Conservation (phyloP, 805 yeast genomes). For the Ogataea angusta region DNA sequence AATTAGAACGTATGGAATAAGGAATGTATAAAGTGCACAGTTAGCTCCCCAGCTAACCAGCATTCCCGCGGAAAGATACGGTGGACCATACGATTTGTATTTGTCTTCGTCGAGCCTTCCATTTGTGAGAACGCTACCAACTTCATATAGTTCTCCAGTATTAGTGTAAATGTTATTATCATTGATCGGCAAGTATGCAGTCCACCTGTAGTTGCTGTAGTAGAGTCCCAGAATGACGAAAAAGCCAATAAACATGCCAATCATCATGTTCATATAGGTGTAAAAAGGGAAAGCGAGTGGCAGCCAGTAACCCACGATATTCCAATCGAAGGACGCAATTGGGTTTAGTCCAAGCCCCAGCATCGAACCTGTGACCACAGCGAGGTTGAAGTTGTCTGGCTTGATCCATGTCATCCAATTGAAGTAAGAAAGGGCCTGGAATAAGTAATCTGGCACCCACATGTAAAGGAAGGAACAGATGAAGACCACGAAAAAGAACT, state of each 20-base stretch:
- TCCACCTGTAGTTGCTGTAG: constrained; percentile 52
- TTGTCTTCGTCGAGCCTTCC: constrained; percentile 43
- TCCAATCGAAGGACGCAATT: constrained; percentile 63
- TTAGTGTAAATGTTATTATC: constrained; percentile 50
- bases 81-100: constrained; percentile 60
- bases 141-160: constrained; percentile 48
- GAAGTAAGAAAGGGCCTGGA: constrained; percentile 56
- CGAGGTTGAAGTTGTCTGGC: constrained; percentile 57
- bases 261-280: constrained; percentile 41
- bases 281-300: constrained; percentile 63
- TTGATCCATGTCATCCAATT: constrained; percentile 66
- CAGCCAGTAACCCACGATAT: constrained; percentile 52
- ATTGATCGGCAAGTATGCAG: constrained; percentile 52
- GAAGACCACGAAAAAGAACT: constrained; percentile 45
- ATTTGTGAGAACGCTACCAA: constrained; percentile 42
- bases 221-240: constrained; percentile 52
- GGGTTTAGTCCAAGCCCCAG: constrained; percentile 67
- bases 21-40: constrained; percentile 60
- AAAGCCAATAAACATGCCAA: constrained; percentile 53
- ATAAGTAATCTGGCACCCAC: constrained; percentile 61
- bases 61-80: constrained; percentile 56
- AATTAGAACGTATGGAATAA: constrained; percentile 1
- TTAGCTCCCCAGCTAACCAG: constrained; percentile 58
- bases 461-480: constrained; percentile 38
- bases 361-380: constrained; percentile 60